phyloP scores from a whole-genome alignment of 768 basidiomycete species.

The Mycena indigotica region DNA sequence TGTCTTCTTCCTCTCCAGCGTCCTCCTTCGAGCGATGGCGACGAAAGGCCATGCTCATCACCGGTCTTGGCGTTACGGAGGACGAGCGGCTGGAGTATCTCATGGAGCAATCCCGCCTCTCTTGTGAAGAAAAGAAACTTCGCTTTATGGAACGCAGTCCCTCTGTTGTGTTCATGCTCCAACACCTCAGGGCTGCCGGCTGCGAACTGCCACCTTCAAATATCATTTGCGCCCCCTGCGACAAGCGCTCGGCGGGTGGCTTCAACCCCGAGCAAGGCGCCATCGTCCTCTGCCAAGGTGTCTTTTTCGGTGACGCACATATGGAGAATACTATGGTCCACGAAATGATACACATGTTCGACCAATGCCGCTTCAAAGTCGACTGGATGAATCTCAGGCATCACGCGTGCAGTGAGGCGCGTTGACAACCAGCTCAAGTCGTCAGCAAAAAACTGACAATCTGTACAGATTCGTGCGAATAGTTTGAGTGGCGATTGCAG shows the following conservation, averaged over 20 bases:
- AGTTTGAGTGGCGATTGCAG: constrained; percentile 92
- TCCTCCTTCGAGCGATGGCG: constrained; percentile 58
- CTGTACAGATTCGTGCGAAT: constrained; percentile 89
- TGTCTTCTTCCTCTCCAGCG: constrained; percentile 30
- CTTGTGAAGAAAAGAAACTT: constrained; percentile 71
- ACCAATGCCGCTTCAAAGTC: constrained; percentile 92
- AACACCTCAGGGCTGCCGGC: constrained; percentile 79
- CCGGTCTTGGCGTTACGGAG: constrained; percentile 50
- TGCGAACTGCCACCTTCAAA: constrained; percentile 71
- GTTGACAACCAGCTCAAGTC: constrained; percentile 27
- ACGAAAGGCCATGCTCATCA: constrained; percentile 46
- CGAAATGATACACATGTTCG: constrained; percentile 94
- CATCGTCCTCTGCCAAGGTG: constrained; percentile 83
- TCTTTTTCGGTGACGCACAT: constrained; percentile 77
- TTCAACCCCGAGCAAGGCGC: constrained; percentile 78
- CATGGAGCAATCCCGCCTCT: constrained; percentile 35
- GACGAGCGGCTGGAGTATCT: constrained; percentile 48
- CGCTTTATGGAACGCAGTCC: constrained; percentile 76
- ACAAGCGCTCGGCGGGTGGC: constrained; percentile 71
- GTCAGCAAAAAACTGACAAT: neutral
- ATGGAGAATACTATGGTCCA: constrained; percentile 94
- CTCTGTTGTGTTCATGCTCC: constrained; percentile 85
- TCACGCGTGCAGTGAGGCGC: constrained; percentile 96
- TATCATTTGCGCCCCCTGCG: constrained; percentile 85
- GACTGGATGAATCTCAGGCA: constrained; percentile 89